Evolutionary conservation across 1,284 basidiomycete genomes (phyloP).

Genomic region (Ceratobasidium papillatum): DNA sequence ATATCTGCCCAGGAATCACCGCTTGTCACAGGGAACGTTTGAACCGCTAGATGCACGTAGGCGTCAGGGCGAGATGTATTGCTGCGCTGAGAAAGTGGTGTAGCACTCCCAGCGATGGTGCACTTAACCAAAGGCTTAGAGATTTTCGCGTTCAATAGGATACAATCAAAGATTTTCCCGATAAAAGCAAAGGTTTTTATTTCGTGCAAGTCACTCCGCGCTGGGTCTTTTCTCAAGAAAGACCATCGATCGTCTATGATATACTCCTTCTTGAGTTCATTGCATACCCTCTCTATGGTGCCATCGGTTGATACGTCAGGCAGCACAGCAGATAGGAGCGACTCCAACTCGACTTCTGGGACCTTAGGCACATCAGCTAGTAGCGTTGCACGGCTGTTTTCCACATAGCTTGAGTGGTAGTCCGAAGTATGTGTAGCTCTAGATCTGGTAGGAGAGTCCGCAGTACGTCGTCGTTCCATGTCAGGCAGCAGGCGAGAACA

Average conservation of each 20-base stretch:
- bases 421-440: not conserved
- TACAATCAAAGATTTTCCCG: not conserved
- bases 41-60: not conserved
- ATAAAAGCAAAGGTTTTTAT: not conserved
- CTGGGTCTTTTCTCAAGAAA: not conserved
- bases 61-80: conserved; percentile 18
- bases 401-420: not conserved
- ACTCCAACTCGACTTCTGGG: not conserved
- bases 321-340: not conserved
- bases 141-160: not conserved
- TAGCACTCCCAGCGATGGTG: not conserved
- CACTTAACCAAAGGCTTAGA: not conserved
- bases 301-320: not conserved
- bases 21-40: not conserved
- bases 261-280: not conserved
- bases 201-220: not conserved
- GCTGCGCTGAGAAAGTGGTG: not conserved
- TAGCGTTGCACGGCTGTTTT: not conserved
- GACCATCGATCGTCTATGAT: not conserved
- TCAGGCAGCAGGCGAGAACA: no score
- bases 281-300: not conserved
- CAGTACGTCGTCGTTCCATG: no score
- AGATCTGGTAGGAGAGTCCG: not conserved
- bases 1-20: conserved; percentile 10
- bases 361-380: not conserved